Evolutionary conservation across 345 rosid genomes (phyloP).

Genomic region (Gossypium bickii): DNA sequence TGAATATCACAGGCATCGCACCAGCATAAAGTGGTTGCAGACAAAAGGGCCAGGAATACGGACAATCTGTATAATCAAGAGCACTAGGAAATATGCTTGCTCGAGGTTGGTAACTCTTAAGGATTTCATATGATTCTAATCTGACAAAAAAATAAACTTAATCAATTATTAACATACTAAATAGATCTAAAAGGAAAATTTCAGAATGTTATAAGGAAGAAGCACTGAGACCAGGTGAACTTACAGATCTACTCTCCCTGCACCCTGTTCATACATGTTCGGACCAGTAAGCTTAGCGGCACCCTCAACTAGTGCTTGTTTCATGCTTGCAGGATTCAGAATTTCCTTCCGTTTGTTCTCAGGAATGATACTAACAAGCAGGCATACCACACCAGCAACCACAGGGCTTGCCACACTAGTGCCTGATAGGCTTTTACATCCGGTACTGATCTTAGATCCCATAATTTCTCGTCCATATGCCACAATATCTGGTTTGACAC

Average conservation of each 20-base stretch:
- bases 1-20: constrained; percentile 92
- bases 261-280: constrained; percentile 96
- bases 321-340: constrained; percentile 98
- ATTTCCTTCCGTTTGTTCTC: constrained; percentile 58
- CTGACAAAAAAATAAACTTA: constrained; percentile 47
- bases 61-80: constrained; percentile 88
- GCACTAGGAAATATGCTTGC: constrained; percentile 90
- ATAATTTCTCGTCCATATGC: constrained; percentile 97
- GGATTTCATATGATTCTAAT: constrained; percentile 92
- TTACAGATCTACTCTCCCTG: constrained; percentile 95
- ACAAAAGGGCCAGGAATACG: constrained; percentile 98
- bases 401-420: constrained; percentile 99
- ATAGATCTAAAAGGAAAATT: neutral
- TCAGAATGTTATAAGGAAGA: constrained; percentile 11
- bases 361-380: constrained; percentile 86
- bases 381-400: constrained; percentile 97
- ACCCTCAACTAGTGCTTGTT: constrained; percentile 97
- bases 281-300: constrained; percentile 97
- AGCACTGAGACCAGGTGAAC: constrained; percentile 24
- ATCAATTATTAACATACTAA: constrained; percentile 2
- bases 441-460: constrained; percentile 97
- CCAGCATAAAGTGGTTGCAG: constrained; percentile 96
- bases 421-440: constrained; percentile 97
- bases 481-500: constrained; percentile 94
- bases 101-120: constrained; percentile 83